Conservation (phyloP, 2,329 filamentous ascomycete species). For the Aspergillus hiratsukae region DNA sequence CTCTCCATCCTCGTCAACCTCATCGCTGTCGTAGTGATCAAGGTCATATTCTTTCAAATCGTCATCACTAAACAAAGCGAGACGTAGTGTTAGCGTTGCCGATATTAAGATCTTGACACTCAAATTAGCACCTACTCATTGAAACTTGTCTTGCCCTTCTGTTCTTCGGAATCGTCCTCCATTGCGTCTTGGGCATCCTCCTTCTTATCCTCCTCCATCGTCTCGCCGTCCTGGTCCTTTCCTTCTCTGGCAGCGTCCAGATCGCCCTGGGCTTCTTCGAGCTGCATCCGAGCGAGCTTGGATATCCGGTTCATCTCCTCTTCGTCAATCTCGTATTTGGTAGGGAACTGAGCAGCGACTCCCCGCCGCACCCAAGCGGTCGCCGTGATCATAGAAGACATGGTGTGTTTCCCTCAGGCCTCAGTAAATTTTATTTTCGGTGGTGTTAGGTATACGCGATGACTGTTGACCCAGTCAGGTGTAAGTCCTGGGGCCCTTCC, state of each 20-base stretch:
- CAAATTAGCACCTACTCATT: background rate
- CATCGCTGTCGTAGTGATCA: constrained; percentile 89
- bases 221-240: constrained; percentile 38
- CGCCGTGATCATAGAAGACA: constrained; percentile 66
- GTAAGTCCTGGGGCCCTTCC: background rate
- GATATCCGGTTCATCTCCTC: constrained; percentile 72
- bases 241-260: constrained; percentile 65
- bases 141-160: constrained; percentile 15
- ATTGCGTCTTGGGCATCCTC: constrained; percentile 19
- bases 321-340: constrained; percentile 71
- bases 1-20: constrained; percentile 61
- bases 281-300: constrained; percentile 68
- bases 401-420: constrained; percentile 21
- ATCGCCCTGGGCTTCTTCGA: constrained; percentile 89
- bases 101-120: background rate
- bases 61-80: constrained; percentile 50
- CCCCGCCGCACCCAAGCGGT: constrained; percentile 73
- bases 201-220: constrained; percentile 32
- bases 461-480: background rate
- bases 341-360: constrained; percentile 70
- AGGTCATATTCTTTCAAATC: constrained; percentile 94
- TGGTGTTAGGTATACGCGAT: background rate
- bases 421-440: background rate
- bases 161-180: constrained; percentile 21
- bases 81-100: constrained; percentile 7